Base-by-base conservation (phyloP, 495 filamentous ascomycete genomes). In the Trypethelium eluteriae region DNA sequence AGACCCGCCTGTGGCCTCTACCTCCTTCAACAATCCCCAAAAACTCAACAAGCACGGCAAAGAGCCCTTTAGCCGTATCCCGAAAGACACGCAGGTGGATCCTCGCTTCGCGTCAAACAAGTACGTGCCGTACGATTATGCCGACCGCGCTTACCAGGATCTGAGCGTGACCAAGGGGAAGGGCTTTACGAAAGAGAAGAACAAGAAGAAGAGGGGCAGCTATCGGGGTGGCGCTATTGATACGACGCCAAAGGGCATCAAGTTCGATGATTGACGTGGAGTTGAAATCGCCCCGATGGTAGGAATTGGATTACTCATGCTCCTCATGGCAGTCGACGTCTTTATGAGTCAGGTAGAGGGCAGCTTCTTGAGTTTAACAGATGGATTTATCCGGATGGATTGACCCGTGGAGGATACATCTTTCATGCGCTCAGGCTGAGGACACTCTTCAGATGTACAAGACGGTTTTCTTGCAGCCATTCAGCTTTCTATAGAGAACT, bases 111-210 rank as follows among this genome's bases (percentile, higher is more conserved):
- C 80, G 0, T 82, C 79, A 35, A 97, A 94, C 78, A 82, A 83
- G 3, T 97, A 93, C 74, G 81, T 89, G 39, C 77, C 85, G 3
- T 91, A 96, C 70, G 91, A 91, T 46, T 99, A 97, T 74, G 92
- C 93, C 5, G 86, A 93, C 63, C 86, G 86, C 63, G 95, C 95
- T 41, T 89, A 89, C 70, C 82, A 89, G 66, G 93, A 97, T 75
- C 78, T 99, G 62, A 90, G 88, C 38, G 84, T 96, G 35, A 97
- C 93, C 36, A 91, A 88, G 74, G 95, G 95, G 65, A 98, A 96
- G 80, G 90, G 91, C 14, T 99, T 99, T 79, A 99, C 93, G 64
- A 99, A 99, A 83, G 95, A 98, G 80, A 99, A 99, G 87, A 97
- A 99, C 76, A 99, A 98, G 82, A 89, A 90, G 81, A 91, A 91